phyloP scores from a whole-genome alignment of 2,329 filamentous ascomycete species.

The Cladobotryum protrusum region DNA sequence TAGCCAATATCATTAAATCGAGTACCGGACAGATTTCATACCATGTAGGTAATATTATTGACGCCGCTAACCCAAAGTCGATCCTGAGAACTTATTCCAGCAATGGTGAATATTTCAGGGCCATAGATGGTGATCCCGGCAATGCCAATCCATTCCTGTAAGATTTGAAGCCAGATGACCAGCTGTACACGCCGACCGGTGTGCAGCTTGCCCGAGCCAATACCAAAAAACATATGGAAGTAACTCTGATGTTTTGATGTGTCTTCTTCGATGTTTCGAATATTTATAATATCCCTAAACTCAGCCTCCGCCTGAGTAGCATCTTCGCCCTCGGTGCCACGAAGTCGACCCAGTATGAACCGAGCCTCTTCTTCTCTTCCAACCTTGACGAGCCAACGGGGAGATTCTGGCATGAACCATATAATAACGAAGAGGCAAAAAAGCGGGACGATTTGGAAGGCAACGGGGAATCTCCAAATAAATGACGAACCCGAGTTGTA shows the following conservation, averaged over 20 bases:
- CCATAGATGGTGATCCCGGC: slow-evolving; percentile 60
- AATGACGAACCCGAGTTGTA: slow-evolving; percentile 52
- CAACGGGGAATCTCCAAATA: slow-evolving; percentile 63
- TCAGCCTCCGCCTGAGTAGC: slow-evolving; percentile 52
- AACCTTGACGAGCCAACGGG: slow-evolving; percentile 60
- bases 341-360: slow-evolving; percentile 57
- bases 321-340: slow-evolving; percentile 51
- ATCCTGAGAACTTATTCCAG: slow-evolving; percentile 56
- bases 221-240: slow-evolving; percentile 59
- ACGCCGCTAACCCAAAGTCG: slow-evolving; percentile 58
- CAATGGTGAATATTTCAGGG: slow-evolving; percentile 57
- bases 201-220: slow-evolving; percentile 59
- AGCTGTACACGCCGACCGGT: slow-evolving; percentile 62
- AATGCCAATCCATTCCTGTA: slow-evolving; percentile 66
- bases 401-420: slow-evolving; percentile 66
- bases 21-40: neutral
- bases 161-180: slow-evolving; percentile 65
- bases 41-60: slow-evolving; percentile 46
- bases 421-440: slow-evolving; percentile 48
- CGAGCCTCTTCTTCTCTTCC: slow-evolving; percentile 61
- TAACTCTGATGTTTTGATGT: slow-evolving; percentile 53
- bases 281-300: slow-evolving; percentile 61
- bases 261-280: slow-evolving; percentile 57
- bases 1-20: neutral
- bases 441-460: slow-evolving; percentile 62